Percentiles rank a stretch among this genome's conserved stretches.
phyloP scores from a whole-genome alignment of 2,329 filamentous ascomycete species.

The Chalara sp. region DNA sequence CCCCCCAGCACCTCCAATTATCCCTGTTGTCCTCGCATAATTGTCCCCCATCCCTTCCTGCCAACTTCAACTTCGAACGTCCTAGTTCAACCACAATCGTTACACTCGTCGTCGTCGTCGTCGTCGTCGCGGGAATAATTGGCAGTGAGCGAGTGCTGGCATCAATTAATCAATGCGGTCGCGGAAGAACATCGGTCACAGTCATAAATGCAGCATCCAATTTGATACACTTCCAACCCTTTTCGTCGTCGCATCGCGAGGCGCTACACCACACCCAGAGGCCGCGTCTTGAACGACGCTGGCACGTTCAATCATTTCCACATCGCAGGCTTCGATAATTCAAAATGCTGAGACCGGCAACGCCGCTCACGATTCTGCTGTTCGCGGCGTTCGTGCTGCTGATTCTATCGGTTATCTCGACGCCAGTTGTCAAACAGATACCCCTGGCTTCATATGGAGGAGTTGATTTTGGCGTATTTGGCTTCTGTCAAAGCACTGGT shows the following conservation, averaged over 20 bases:
- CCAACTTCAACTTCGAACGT: no score
- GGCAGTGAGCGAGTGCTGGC: no score
- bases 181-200: no score
- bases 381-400: conserved; percentile 79
- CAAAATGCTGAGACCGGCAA: conserved; percentile 75
- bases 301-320: conserved; percentile 25
- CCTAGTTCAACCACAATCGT: no score
- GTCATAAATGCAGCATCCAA: no score
- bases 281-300: conserved; percentile 40
- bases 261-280: background rate
- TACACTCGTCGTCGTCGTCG: no score
- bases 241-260: conserved; percentile 6
- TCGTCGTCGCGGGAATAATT: no score
- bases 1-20: no score
- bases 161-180: no score
- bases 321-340: conserved; percentile 10
- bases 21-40: no score
- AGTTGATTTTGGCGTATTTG: conserved; percentile 86
- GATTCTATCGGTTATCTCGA: conserved; percentile 82
- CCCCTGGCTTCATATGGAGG: conserved; percentile 72
- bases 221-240: no score
- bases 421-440: conserved; percentile 79
- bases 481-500: conserved; percentile 61
- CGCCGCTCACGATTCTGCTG: conserved; percentile 80
- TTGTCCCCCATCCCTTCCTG: no score